Percentiles rank a stretch among this genome's conserved stretches.
Evolutionary conservation across 495 filamentous ascomycete genomes (phyloP).

Genomic region (Extremus antarcticus): DNA sequence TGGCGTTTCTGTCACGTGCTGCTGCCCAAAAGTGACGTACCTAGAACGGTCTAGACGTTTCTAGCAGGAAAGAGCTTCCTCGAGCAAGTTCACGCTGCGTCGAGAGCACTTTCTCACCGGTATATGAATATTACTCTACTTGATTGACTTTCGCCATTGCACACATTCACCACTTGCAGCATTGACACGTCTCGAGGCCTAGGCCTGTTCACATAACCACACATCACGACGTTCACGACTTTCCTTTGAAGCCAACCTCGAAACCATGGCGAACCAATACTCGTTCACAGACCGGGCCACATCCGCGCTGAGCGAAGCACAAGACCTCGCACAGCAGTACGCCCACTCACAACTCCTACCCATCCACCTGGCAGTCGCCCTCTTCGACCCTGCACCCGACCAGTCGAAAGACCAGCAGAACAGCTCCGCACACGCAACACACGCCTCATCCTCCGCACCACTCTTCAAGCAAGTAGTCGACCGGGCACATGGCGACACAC

Average conservation of each 20-base stretch:
- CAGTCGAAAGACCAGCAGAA: conserved; percentile 63
- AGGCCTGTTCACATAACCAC: background rate
- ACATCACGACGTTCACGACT: too few relatives aligned
- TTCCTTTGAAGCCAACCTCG: too few relatives aligned
- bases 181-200: background rate
- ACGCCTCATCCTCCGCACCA: conserved; percentile 46
- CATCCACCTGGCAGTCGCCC: conserved; percentile 75
- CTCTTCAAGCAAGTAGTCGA: conserved; percentile 92
- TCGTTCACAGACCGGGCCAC: conserved; percentile 89
- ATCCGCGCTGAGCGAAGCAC: conserved; percentile 76
- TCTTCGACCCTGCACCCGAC: conserved; percentile 74
- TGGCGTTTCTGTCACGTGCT: too few relatives aligned
- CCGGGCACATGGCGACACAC: conserved; percentile 83
- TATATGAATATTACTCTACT: too few relatives aligned
- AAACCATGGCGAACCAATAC: background rate
- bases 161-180: too few relatives aligned
- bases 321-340: conserved; percentile 72
- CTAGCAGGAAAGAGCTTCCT: too few relatives aligned
- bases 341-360: conserved; percentile 82
- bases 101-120: too few relatives aligned
- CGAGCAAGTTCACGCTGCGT: too few relatives aligned
- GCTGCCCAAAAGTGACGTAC: too few relatives aligned
- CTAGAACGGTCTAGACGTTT: too few relatives aligned
- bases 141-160: too few relatives aligned
- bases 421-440: conserved; percentile 45